Percentiles rank a stretch among this genome's conserved stretches.
Evolutionary conservation across 2,329 filamentous ascomycete genomes (phyloP).

Genomic region (Tothia fuscella): DNA sequence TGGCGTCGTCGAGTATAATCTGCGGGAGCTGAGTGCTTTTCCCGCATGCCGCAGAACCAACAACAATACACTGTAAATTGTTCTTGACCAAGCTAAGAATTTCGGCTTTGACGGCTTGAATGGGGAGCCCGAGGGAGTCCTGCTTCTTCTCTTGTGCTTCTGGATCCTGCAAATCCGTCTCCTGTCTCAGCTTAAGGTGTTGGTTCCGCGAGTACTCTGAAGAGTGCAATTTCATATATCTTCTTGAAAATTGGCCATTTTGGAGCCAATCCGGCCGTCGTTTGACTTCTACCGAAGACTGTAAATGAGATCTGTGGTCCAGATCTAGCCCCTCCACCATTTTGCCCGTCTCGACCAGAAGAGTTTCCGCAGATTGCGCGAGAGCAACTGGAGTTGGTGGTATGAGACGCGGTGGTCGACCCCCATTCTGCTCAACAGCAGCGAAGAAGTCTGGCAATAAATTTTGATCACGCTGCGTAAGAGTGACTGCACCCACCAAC

Average conservation of each 20-base stretch:
- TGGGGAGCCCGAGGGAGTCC: conserved; percentile 22
- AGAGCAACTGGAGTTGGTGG: not conserved
- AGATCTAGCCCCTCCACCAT: not conserved
- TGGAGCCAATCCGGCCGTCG: conserved; percentile 1
- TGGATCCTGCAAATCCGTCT: conserved; percentile 13
- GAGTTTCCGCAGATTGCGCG: not conserved
- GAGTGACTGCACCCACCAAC: conserved; percentile 25
- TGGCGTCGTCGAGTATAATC: conserved; percentile 39
- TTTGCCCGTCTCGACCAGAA: not conserved
- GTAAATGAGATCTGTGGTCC: no score
- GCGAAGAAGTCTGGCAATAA: conserved; percentile 23
- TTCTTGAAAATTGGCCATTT: not conserved
- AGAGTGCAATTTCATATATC: no score
- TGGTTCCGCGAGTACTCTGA: conserved; percentile 11
- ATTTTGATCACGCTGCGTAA: conserved; percentile 22
- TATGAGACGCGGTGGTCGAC: conserved; percentile 22
- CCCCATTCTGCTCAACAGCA: conserved; percentile 21
- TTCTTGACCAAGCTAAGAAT: conserved; percentile 29
- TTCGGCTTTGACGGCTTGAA: conserved; percentile 25
- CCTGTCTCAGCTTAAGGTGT: conserved; percentile 13
- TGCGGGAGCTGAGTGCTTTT: conserved; percentile 43
- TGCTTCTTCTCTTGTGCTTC: conserved; percentile 21
- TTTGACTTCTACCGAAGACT: not conserved
- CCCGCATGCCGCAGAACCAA: conserved; percentile 35
- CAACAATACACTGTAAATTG: conserved; percentile 33